These are phyloP conservation scores for Colletotrichum navitas DNA, from an alignment of 2,329 filamentous ascomycete genomes.

Conservation along the genomic window DNA sequence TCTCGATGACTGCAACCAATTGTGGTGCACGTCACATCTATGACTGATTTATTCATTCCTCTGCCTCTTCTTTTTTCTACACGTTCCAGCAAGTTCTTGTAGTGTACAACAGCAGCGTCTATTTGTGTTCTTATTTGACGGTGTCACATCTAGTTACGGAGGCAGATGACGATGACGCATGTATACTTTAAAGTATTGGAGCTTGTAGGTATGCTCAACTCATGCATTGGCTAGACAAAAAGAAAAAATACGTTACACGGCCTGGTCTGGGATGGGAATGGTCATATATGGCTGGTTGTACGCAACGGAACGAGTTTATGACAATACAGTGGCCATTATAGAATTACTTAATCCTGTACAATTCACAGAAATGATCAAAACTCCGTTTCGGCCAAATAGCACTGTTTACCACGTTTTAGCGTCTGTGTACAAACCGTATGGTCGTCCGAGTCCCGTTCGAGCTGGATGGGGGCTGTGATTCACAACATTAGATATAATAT, in stretches of 20 bases:
- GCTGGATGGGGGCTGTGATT: no score
- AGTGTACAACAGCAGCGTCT: neutral
- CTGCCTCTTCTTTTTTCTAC: neutral
- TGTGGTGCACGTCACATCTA: neutral
- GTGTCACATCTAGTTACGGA: neutral
- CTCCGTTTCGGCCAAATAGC: accelerated
- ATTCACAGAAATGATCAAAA: neutral
- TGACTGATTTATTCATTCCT: neutral
- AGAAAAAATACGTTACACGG: neutral
- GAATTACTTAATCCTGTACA: conserved; percentile 10
- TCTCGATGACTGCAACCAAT: neutral
- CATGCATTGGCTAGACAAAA: conserved; percentile 21
- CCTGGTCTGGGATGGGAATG: neutral
- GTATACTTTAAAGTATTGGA: neutral
- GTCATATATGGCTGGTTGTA: neutral
- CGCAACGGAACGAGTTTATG: neutral
- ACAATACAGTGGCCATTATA: neutral
- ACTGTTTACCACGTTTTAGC: no score
- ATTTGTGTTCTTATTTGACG: neutral
- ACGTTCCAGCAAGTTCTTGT: neutral
- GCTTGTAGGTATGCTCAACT: neutral
- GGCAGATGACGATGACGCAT: neutral
- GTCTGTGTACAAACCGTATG: neutral
- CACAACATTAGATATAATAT: neutral
- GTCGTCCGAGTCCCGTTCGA: no score